phyloP scores from a whole-genome alignment of 768 basidiomycete genomes.

The Macrocybe gigantea region DNA sequence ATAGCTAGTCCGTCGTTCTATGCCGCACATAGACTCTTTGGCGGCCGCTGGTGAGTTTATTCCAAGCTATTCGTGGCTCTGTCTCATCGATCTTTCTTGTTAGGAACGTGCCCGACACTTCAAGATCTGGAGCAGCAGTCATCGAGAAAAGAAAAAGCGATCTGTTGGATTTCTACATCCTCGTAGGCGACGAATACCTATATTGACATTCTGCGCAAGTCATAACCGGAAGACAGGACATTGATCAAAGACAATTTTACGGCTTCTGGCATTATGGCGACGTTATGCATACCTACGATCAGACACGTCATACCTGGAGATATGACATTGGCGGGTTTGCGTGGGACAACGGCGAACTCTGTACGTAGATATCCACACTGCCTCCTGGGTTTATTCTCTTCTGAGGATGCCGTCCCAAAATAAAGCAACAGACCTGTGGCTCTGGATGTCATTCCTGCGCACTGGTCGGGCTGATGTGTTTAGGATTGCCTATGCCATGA shows the following conservation, averaged over 20 bases:
- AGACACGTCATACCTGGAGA: conserved; percentile 32
- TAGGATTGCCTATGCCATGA: conserved; percentile 28
- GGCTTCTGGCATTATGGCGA: conserved; percentile 35
- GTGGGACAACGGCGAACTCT: conserved; percentile 32
- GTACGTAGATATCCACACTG: conserved; percentile 11
- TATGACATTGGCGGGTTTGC: conserved; percentile 31
- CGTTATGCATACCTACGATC: conserved; percentile 34
- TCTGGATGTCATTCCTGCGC: conserved; percentile 33
- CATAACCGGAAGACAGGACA: conserved; percentile 14
- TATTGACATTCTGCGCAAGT: too few relatives aligned
- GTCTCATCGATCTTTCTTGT: not conserved
- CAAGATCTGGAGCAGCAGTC: conserved; percentile 21
- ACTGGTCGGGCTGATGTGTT: conserved; percentile 31
- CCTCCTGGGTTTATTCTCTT: not conserved
- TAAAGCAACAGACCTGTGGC: conserved; percentile 28
- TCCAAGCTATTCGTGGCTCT: not conserved
- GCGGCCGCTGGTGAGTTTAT: conserved; percentile 25
- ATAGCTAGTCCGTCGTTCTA: conserved; percentile 29
- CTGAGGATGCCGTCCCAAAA: not conserved
- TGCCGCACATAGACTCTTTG: conserved; percentile 28
- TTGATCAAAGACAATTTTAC: conserved; percentile 28
- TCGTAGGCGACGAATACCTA: conserved; percentile 9
- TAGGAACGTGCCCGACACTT: conserved; percentile 20
- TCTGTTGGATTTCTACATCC: conserved; percentile 30
- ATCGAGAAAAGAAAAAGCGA: conserved; percentile 29